phyloP scores from a whole-genome alignment of 495 filamentous ascomycete genomes.

The Aspergillus ellipticus region DNA sequence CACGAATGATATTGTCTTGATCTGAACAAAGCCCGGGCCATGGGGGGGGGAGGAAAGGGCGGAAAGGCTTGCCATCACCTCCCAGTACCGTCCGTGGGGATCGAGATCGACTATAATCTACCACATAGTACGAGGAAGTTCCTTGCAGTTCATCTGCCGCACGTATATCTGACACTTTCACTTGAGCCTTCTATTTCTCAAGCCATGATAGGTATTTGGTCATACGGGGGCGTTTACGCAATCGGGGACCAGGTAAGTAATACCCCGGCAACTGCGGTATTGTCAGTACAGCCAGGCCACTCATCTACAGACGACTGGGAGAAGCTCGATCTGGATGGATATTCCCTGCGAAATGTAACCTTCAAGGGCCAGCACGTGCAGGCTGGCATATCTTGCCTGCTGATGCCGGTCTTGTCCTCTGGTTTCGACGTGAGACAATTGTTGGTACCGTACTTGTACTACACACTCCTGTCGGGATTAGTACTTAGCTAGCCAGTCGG shows the following conservation, averaged over 20 bases:
- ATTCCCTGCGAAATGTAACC: background rate
- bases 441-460: background rate
- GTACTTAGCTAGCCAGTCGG: background rate
- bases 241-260: background rate
- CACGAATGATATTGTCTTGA: background rate
- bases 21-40: background rate
- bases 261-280: background rate
- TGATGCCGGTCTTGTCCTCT: no score
- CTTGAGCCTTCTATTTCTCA: no score
- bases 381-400: no score
- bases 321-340: background rate
- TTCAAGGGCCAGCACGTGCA: no score
- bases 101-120: background rate
- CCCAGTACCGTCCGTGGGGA: background rate
- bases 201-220: no score
- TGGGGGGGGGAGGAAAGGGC: background rate
- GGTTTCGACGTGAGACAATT: background rate
- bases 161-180: background rate
- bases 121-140: background rate
- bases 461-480: background rate
- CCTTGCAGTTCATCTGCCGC: background rate
- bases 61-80: background rate
- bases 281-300: background rate
- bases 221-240: background rate
- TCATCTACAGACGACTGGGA: background rate